Evolutionary conservation across 1,284 basidiomycete species (phyloP), one percentile per base, ranked within the genome.

Genomic region (Farysia itapuensis): DNA sequence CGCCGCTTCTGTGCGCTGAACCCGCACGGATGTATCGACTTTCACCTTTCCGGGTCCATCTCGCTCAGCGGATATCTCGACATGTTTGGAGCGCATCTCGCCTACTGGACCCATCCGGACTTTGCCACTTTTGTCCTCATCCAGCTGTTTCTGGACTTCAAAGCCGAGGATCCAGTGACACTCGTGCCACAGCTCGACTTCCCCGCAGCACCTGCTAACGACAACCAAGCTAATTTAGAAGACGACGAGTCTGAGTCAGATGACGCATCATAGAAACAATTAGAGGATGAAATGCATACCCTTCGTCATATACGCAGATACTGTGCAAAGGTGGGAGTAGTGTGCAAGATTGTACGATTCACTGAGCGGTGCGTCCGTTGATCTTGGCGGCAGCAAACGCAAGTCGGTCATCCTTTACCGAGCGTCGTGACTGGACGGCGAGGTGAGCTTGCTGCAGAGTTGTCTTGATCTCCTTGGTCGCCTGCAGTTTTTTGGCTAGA

Each of bases 1-100:
- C 38, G 58, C 12, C 38, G 68, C 2, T 75, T 74, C 59, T 50
- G 49, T 5, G 72, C 72, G 1, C 61, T 74, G 14, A 74, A 74
- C 30, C 64, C 69, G 18, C 64, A 74, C 34, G 72, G 72, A 2
- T 67, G 68, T 36, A 63, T 74, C 40, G 72, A 74, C 42, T 74
- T 65, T 43, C 43, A 58, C 9, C 35, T 58, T 4, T 61, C 50
- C 14, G 51, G 42, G 5, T 44, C 32, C 21, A 54, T 60, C 38
- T 51, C 48, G 13, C 31, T 65, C 5, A 65, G 59, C 37, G 52
- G 54, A 19, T 65, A 67, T 25, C 34, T 65, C 23, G 70, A 74
- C 36, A 69, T 71, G 59, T 44, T 74, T 14, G 60, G 57, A 16
- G 58, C 64, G 0, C 72, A 74, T 35, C 49, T 70, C 31, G 45